These are phyloP conservation scores for Candida hispaniensis DNA, from an alignment of 805 yeast species.

Conservation along the genomic window DNA sequence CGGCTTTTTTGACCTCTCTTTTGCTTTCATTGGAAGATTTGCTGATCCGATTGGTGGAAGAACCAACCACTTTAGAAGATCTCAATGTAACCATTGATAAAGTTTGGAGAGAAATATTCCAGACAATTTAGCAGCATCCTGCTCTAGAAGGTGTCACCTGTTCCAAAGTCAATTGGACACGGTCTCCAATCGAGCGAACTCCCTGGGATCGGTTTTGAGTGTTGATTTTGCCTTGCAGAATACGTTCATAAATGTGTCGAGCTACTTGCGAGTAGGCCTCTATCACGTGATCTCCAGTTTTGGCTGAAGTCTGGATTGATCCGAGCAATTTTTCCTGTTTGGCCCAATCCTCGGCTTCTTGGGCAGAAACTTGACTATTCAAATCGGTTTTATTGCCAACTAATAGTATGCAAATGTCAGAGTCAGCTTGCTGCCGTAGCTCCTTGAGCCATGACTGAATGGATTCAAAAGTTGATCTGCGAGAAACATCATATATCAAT, in stretches of 20 bases:
- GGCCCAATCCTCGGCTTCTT: constrained; percentile 37
- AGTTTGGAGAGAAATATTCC: too few relatives aligned
- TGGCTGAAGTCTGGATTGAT: constrained; percentile 51
- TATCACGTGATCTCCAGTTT: constrained; percentile 46
- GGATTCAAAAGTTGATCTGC: constrained; percentile 28
- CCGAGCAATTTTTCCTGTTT: constrained; percentile 34
- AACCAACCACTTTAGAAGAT: too few relatives aligned
- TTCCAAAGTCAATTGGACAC: too few relatives aligned
- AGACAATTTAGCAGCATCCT: too few relatives aligned
- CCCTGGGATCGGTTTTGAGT: constrained; percentile 26
- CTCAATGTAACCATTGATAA: too few relatives aligned
- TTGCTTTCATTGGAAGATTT: too few relatives aligned
- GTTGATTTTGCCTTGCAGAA: constrained; percentile 26
- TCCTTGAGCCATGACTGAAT: constrained; percentile 61
- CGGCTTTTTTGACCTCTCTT: too few relatives aligned
- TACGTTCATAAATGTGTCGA: constrained; percentile 26
- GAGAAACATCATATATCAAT: constrained; percentile 30
- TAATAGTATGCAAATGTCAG: constrained; percentile 56
- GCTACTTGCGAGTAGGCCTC: constrained; percentile 34
- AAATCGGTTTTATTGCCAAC: constrained; percentile 76
- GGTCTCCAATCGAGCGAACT: constrained; percentile 20
- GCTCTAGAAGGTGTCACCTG: too few relatives aligned
- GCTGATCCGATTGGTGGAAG: too few relatives aligned
- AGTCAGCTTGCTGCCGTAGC: constrained; percentile 54
- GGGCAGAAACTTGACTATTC: constrained; percentile 25